Base-by-base conservation (phyloP, 2,329 filamentous ascomycete genomes). In the Pseudocercospora pini-densiflorae region DNA sequence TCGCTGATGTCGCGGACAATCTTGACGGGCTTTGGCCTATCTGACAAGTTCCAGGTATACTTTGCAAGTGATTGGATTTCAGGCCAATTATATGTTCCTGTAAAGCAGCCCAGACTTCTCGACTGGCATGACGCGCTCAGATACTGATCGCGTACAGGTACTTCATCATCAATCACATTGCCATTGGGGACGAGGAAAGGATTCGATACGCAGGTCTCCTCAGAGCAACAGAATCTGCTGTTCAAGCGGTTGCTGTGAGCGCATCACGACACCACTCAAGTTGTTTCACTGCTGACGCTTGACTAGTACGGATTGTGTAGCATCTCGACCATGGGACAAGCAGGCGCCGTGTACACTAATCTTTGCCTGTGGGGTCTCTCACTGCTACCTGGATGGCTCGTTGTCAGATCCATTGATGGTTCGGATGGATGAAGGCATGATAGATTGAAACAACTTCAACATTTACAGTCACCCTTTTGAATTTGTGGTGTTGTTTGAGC, bases 81-180 rank as follows among this genome's bases (percentile, higher is more conserved):
- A 92, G 77, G 70, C 91, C 6, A 92, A 92, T 76, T 93, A 92
- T 74, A 82, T 92, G 68, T 92, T 88, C 75, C 77, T 92, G 82
- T 45, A 27, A 45, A 45, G 40, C n/a, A 12, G 7, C 40, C 12
- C 40, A 45, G 40, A 19, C n/a, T 19, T 45, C 12, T 45, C 7
- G 40, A 45, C 24, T 12, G 7, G 3, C 8, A 45, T 7, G 12
- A 2, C 12, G 2, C 3, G 3, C n/a, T 45, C 12, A 45, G 40
- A 19, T 45, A 12, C n/a, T 12, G n/a, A 14, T 45, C 40, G 12
- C n/a, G 7, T 12, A 7, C n/a, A 45, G 40, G 40, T 89, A 92
- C 79, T 92, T 92, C 72, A 81, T 92, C 67, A 86, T 92, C 40
- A 19, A 19, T 8, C 89, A 91, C 70, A 75, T 93, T 2, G 88